Evolutionary conservation across 305 asterid genomes (phyloP).

Genomic region (Fraxinus greggii): DNA sequence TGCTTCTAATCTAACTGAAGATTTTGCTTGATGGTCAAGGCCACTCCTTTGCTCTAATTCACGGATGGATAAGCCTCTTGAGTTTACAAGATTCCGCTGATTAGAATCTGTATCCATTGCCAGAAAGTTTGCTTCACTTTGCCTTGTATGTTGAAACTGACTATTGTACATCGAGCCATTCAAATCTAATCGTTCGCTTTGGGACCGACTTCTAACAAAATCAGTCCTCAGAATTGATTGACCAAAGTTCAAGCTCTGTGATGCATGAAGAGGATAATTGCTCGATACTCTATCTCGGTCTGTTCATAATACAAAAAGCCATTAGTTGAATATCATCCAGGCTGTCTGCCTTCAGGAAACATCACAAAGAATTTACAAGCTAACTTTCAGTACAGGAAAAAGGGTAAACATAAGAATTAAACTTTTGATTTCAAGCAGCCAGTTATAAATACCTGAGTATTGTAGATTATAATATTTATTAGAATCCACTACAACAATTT

Average conservation of each 20-base stretch:
- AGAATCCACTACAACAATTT: slow-evolving; percentile 40
- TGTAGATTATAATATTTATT: slow-evolving; percentile 45
- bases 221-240: slow-evolving; percentile 65
- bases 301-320: slow-evolving; percentile 33
- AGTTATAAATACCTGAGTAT: slow-evolving; percentile 49
- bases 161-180: slow-evolving; percentile 66
- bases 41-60: slow-evolving; percentile 58
- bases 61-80: slow-evolving; percentile 56
- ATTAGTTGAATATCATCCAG: slow-evolving; percentile 7
- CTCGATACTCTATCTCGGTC: slow-evolving; percentile 62
- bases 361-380: neutral
- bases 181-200: slow-evolving; percentile 52
- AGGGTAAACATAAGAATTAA: neutral
- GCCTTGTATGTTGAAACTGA: slow-evolving; percentile 54
- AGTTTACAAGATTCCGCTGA: slow-evolving; percentile 39
- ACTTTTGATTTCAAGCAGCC: slow-evolving; percentile 15
- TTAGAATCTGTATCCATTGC: slow-evolving; percentile 59
- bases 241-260: slow-evolving; percentile 55
- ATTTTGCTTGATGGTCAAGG: slow-evolving; percentile 58
- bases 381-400: neutral
- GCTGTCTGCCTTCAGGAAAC: neutral
- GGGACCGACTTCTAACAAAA: slow-evolving; percentile 44
- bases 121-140: slow-evolving; percentile 60
- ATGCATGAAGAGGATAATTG: slow-evolving; percentile 48
- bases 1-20: slow-evolving; percentile 54